Evolutionary conservation across 2,329 filamentous ascomycete genomes (phyloP), one percentile per base, ranked within the genome.

Genomic region (Acrocalymma vagum): DNA sequence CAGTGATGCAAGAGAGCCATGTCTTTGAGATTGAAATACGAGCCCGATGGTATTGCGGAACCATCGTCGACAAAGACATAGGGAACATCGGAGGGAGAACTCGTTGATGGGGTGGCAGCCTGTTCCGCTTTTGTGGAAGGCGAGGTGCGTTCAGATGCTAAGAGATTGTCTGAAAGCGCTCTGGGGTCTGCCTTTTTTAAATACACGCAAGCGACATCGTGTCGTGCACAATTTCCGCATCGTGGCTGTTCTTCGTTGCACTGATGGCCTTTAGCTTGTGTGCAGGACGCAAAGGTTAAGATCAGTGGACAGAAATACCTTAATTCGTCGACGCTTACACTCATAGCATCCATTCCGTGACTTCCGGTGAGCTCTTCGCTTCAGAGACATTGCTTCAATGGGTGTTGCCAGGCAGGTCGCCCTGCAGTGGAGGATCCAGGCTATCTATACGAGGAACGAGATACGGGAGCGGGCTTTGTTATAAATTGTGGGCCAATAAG

Each of bases 301-400:
- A 16, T 26, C 5, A 11, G 20, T 14, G 23, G n/a, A n/a, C n/a
- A n/a, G n/a, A n/a, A 17, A 14, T 42, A 55, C 53, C 45, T 58
- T 58, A 25, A 56, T 58, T 9, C 48, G 44, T n/a, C 55, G 47
- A 25, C 48, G 53, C 22, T 53, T 58, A 27, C 55, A 56, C 32
- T 51, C 45, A 15, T 28, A 23, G 22, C 53, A 57, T 10, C 53
- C 53, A 4, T 18, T 36, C 11, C 53, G 48, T 18, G 53, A 57
- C 37, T 55, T 57, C 6, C 46, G 38, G 29, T 57, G 53, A 10
- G 51, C 45, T 22, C 35, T 29, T 27, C 51, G 46, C 14, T 43
- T 55, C 31, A 41, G 27, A 10, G 11, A 27, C 23, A 27, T 42
- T 18, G 31, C 6, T 9, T 18, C 21, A 9, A 21, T 10, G 10